phyloP scores from a whole-genome alignment of 2,329 filamentous ascomycete genomes.

The Hypocreales sp. region DNA sequence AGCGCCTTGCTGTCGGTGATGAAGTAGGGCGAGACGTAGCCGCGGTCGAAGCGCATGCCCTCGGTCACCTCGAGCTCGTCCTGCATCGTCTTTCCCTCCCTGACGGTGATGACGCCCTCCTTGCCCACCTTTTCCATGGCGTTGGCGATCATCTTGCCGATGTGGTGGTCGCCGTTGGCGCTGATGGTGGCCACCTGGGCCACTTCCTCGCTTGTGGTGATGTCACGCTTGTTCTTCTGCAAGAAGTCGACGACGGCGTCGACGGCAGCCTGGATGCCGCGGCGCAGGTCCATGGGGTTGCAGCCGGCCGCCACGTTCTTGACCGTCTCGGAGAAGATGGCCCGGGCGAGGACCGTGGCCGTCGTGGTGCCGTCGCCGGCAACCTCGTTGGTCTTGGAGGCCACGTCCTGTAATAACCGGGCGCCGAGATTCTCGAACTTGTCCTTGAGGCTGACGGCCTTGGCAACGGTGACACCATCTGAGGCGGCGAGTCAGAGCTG shows the following conservation, averaged over 20 bases:
- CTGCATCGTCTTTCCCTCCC: constrained; percentile 97
- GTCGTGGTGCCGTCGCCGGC: constrained; percentile 98
- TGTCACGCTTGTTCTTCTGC: constrained; percentile 91
- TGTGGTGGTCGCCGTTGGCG: constrained; percentile 90
- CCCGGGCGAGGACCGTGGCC: constrained; percentile 87
- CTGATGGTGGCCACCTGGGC: constrained; percentile 97
- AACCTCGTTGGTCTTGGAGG: constrained; percentile 97
- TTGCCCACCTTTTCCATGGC: constrained; percentile 99
- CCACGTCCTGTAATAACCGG: constrained; percentile 90
- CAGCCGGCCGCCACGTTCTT: constrained; percentile 99
- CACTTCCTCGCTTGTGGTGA: constrained; percentile 93
- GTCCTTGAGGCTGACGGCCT: constrained; percentile 85
- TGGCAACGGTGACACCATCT: constrained; percentile 84
- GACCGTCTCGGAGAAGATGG: constrained; percentile 99
- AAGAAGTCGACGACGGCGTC: constrained; percentile 90
- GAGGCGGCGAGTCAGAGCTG: background rate
- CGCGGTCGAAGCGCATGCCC: constrained; percentile 99
- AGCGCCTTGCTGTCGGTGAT: constrained; percentile 98
- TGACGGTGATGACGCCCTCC: constrained; percentile 99
- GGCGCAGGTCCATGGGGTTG: constrained; percentile 98
- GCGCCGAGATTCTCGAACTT: constrained; percentile 99
- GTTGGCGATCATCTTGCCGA: constrained; percentile 89
- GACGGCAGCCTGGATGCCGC: constrained; percentile 92
- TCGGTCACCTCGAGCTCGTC: constrained; percentile 98
- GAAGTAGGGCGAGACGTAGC: constrained; percentile 98